phyloP scores from a whole-genome alignment of 257 asterid genomes.

The Prunella vulgaris region DNA sequence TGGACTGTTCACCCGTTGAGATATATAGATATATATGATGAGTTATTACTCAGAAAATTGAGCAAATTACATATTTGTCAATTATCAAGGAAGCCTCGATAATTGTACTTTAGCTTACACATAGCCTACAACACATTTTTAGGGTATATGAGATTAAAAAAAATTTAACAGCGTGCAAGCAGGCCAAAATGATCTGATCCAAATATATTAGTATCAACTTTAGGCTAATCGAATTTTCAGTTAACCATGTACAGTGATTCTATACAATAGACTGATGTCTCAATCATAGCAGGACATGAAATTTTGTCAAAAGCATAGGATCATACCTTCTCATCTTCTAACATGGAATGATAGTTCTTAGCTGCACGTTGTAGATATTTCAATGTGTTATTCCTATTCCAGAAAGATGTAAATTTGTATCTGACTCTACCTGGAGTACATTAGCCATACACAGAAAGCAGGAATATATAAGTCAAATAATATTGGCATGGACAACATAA shows the following conservation, averaged over 20 bases:
- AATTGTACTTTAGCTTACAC: not conserved
- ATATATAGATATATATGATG: slow-evolving; percentile 10
- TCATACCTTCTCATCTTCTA: slow-evolving; percentile 84
- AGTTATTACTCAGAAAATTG: slow-evolving; percentile 17
- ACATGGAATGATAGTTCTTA: slow-evolving; percentile 49
- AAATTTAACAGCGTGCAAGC: not conserved
- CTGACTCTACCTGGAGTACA: slow-evolving; percentile 77
- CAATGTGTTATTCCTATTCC: slow-evolving; percentile 87
- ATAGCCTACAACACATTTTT: not conserved
- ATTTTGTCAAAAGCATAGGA: slow-evolving; percentile 17
- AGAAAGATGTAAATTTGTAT: slow-evolving; percentile 95
- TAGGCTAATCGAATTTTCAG: not conserved
- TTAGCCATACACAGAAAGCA: not conserved
- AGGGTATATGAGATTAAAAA: not conserved
- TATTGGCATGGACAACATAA: not conserved
- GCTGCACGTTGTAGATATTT: slow-evolving; percentile 61
- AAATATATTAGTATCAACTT: not conserved
- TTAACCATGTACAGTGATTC: not conserved
- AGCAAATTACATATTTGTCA: slow-evolving; percentile 3
- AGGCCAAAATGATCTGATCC: not conserved
- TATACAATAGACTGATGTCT: not conserved
- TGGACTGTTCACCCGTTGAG: slow-evolving; percentile 43
- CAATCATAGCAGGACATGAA: slow-evolving; percentile 9
- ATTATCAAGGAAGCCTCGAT: not conserved
- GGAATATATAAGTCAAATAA: not conserved